phyloP scores from a whole-genome alignment of 139 green algal genomes.

The Mesotaenium endlicherianum region DNA sequence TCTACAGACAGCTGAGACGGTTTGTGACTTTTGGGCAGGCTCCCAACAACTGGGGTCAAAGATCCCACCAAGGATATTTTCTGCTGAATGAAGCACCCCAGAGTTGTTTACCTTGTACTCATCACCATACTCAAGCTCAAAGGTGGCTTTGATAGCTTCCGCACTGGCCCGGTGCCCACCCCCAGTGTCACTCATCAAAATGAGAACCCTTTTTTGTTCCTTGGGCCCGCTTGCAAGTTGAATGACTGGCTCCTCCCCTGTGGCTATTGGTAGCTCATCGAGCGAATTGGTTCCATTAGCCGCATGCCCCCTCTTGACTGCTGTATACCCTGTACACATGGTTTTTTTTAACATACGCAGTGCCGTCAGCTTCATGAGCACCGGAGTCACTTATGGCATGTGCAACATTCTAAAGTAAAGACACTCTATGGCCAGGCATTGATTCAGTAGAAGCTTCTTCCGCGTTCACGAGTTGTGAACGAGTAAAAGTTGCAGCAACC shows the following conservation, averaged over 20 bases:
- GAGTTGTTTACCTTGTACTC: conserved; percentile 64
- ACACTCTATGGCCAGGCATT: too few species aligned
- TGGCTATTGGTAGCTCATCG: neutral
- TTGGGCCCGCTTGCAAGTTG: too few species aligned
- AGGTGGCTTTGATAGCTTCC: conserved; percentile 82
- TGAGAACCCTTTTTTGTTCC: conserved; percentile 70
- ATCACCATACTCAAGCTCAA: conserved; percentile 80
- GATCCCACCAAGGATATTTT: too few species aligned
- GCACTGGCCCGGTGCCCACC: conserved; percentile 90
- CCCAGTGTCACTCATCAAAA: conserved; percentile 95
- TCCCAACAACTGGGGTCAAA: too few species aligned
- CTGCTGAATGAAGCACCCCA: too few species aligned
- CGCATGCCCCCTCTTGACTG: neutral
- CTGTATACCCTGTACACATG: neutral
- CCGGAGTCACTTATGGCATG: neutral
- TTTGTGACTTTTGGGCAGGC: neutral
- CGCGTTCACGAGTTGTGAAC: too few species aligned
- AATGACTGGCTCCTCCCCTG: neutral
- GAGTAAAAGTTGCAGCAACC: too few species aligned
- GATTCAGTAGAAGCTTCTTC: too few species aligned
- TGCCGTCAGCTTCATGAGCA: neutral
- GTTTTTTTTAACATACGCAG: neutral
- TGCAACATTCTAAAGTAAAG: too few species aligned
- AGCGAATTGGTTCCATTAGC: neutral
- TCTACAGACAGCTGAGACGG: neutral